phyloP scores from a whole-genome alignment of 768 basidiomycete species.

The Erythrobasidium yunnanense region DNA sequence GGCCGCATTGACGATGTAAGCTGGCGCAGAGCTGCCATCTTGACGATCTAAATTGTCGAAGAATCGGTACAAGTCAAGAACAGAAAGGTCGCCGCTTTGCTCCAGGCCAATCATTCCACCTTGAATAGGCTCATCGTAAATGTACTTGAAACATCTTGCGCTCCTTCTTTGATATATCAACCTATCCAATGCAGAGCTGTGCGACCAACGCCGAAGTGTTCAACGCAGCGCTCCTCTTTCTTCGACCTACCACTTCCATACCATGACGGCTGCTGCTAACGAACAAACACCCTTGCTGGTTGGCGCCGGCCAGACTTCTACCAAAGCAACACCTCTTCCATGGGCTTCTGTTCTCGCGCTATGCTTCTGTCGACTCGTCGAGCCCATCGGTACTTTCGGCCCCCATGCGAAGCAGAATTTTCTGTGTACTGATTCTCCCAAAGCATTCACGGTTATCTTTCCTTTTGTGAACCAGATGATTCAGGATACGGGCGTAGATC shows the following conservation, averaged over 20 bases:
- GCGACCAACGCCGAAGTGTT: too few relatives aligned
- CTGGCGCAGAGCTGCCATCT: constrained; percentile 4
- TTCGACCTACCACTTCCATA: too few relatives aligned
- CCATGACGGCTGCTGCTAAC: background rate
- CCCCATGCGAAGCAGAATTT: too few relatives aligned
- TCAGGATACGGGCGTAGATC: background rate
- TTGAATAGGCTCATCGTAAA: too few relatives aligned
- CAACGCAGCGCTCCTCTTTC: too few relatives aligned
- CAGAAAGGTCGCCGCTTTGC: background rate
- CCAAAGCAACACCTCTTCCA: background rate
- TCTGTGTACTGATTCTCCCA: background rate
- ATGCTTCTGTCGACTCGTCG: constrained; percentile 19
- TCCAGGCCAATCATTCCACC: too few relatives aligned
- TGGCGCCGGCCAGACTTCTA: background rate
- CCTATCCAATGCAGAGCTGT: too few relatives aligned
- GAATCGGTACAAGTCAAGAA: background rate
- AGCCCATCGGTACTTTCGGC: background rate
- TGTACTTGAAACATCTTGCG: too few relatives aligned
- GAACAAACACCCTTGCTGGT: constrained; percentile 11
- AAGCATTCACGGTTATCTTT: constrained; percentile 30
- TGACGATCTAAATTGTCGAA: background rate
- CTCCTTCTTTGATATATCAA: too few relatives aligned
- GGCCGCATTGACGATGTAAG: background rate
- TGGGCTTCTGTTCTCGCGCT: constrained; percentile 2
- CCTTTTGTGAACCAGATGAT: constrained; percentile 29